Conservation (phyloP, 345 rosid species). For the Nasturtium officinale region DNA sequence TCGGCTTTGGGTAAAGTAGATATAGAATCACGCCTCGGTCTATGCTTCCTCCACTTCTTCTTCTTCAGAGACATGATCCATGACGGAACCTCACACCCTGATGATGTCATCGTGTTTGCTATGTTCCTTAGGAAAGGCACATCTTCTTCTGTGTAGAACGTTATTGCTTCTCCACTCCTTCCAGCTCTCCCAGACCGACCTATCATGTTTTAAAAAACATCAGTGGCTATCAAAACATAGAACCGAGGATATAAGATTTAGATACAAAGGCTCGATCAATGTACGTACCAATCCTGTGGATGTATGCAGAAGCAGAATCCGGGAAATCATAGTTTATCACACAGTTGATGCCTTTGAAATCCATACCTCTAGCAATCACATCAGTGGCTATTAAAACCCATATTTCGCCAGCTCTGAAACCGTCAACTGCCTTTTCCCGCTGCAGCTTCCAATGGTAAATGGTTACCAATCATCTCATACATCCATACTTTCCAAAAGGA, state of each 20-base stretch:
- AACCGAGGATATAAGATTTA: neutral
- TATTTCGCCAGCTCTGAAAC: conserved; percentile 80
- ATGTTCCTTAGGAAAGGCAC: conserved; percentile 73
- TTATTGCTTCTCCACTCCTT: conserved; percentile 85
- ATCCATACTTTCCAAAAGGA: neutral
- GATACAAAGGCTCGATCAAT: neutral
- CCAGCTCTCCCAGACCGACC: conserved; percentile 97
- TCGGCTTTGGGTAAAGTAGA: conserved; percentile 62
- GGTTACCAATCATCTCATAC: conserved; percentile 3
- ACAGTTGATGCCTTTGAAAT: conserved; percentile 91
- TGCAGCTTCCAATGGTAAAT: conserved; percentile 38
- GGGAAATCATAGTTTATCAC: conserved; percentile 97
- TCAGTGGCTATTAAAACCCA: conserved; percentile 98
- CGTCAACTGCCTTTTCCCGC: conserved; percentile 82
- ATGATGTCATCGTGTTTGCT: conserved; percentile 79
- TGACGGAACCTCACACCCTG: conserved; percentile 92
- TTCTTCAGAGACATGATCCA: conserved; percentile 76
- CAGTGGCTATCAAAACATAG: no score
- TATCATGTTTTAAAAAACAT: conserved; percentile 40
- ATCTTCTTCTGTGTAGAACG: conserved; percentile 82
- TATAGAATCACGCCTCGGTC: conserved; percentile 72
- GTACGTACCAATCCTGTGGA: conserved; percentile 87
- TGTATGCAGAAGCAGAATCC: conserved; percentile 84
- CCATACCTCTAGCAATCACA: conserved; percentile 96
- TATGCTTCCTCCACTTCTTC: conserved; percentile 79